These are phyloP conservation scores for Hortaea werneckii DNA, from an alignment of 2,329 filamentous ascomycete genomes.

Conservation along the genomic window DNA sequence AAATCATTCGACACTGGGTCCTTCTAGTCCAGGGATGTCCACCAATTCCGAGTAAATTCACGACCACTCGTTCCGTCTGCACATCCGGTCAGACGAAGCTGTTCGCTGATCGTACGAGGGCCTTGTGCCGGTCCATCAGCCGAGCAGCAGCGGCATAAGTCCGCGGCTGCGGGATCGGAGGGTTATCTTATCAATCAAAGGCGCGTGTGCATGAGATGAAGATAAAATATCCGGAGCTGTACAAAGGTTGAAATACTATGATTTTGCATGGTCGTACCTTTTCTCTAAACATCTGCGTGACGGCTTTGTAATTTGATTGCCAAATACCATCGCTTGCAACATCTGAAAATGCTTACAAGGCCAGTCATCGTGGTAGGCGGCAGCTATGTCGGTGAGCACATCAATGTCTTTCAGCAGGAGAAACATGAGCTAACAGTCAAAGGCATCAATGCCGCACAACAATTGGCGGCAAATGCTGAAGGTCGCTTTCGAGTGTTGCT, in stretches of 20 bases:
- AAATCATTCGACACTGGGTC: background rate
- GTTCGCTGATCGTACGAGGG: background rate
- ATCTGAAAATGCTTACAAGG: background rate
- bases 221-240: background rate
- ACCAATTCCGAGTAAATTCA: background rate
- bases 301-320: background rate
- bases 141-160: background rate
- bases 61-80: background rate
- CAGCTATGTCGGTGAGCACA: constrained; percentile 2
- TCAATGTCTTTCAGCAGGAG: background rate
- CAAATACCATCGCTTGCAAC: background rate
- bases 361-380: constrained; percentile 3
- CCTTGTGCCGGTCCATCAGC: background rate
- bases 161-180: background rate
- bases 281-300: background rate
- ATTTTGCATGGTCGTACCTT: background rate
- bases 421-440: background rate
- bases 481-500: constrained; percentile 2
- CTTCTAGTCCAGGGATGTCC: no score
- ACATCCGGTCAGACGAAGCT: background rate
- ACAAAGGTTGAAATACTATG: background rate
- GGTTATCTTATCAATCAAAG: background rate
- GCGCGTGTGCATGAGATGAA: background rate
- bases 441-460: constrained; percentile 1
- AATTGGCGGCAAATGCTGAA: background rate